Evolutionary conservation across 2,329 filamentous ascomycete species (phyloP), one percentile per base, ranked within the genome.

Genomic region (Colletotrichum costaricense): DNA sequence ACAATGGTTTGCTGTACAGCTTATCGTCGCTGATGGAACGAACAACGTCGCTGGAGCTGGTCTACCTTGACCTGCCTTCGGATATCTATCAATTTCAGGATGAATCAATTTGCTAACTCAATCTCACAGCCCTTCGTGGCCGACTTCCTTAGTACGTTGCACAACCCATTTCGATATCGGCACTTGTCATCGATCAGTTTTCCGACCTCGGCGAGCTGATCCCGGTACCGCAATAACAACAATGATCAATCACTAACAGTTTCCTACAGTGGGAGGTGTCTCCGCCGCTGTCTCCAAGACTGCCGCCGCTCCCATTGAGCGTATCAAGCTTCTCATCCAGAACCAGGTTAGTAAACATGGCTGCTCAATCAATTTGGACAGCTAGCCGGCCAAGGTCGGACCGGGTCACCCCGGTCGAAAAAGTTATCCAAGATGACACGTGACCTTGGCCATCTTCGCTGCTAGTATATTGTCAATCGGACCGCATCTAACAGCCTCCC

Each of bases 291-390:
- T 99, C 93, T 99, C 97, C 86, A 99, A 99, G 95, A 99, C 97
- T 81, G 97, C 97, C 84, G 97, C 97, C 86, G 97, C 97, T 89
- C 97, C 97, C 89, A 99, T 99, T 83, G 97, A 99, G 95, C 97
- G 97, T 95, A 93, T 99, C 90, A 99, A 99, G 95, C 97, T 99
- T 85, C 94, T 99, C 85, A 97, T 99, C 90, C 97, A 99, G 92
- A 99, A 99, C 91, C 97, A 99, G 94, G 95, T 98, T 92, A 80
- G 95, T 90, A 12, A 56, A 30, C 2, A 42, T 19, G 26, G n/a
- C 30, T 26, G 14, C 24, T 26, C 9, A 7, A 24, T 33, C 46
- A 19, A 14, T 62, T 6, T 60, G 56, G 67, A 65, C 67, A 71
- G 56, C 22, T 66, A 35, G 67, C 35, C 26, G 22, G 60, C 67